Conservation (phyloP, 805 yeast genomes). For the Nakazawaea ambrosiae region DNA sequence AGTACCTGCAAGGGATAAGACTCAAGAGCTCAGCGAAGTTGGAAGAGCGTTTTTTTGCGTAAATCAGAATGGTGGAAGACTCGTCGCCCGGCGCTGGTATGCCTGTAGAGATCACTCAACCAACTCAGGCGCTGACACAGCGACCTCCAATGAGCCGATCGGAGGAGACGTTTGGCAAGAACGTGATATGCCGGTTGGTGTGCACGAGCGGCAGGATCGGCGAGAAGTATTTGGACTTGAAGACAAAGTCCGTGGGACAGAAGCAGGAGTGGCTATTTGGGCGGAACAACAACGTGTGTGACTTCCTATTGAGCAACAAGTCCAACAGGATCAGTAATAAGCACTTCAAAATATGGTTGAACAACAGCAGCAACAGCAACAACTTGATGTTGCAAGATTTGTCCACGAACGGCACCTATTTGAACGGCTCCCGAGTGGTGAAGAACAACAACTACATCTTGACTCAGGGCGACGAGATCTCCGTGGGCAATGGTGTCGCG, state of each 20-base stretch:
- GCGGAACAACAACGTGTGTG: slow-evolving; percentile 53
- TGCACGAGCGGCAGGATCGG: slow-evolving; percentile 21
- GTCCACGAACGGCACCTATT: slow-evolving; percentile 89
- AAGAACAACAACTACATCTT: slow-evolving; percentile 75
- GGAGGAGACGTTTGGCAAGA: slow-evolving; percentile 21
- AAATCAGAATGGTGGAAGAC: neutral
- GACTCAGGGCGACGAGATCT: slow-evolving; percentile 88
- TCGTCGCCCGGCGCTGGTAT: neutral
- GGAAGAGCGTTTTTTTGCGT: too few relatives aligned
- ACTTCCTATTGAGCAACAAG: slow-evolving; percentile 50
- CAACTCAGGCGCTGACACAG: slow-evolving; percentile 28
- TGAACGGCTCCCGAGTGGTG: slow-evolving; percentile 67
- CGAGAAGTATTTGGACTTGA: slow-evolving; percentile 25
- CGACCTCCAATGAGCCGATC: slow-evolving; percentile 19
- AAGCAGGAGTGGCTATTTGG: slow-evolving; percentile 48
- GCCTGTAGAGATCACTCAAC: slow-evolving; percentile 25
- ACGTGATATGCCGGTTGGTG: slow-evolving; percentile 28
- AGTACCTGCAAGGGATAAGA: too few relatives aligned
- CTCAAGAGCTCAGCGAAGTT: too few relatives aligned
- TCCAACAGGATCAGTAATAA: slow-evolving; percentile 65
- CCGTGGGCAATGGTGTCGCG: slow-evolving; percentile 82
- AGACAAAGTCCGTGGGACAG: slow-evolving; percentile 12
- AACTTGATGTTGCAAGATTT: slow-evolving; percentile 61
- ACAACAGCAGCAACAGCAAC: slow-evolving; percentile 36
- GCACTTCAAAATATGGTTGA: slow-evolving; percentile 66